Percentiles rank a stretch among this genome's conserved stretches.
Conservation (phyloP, 768 basidiomycete genomes). For the Chiua virens region DNA sequence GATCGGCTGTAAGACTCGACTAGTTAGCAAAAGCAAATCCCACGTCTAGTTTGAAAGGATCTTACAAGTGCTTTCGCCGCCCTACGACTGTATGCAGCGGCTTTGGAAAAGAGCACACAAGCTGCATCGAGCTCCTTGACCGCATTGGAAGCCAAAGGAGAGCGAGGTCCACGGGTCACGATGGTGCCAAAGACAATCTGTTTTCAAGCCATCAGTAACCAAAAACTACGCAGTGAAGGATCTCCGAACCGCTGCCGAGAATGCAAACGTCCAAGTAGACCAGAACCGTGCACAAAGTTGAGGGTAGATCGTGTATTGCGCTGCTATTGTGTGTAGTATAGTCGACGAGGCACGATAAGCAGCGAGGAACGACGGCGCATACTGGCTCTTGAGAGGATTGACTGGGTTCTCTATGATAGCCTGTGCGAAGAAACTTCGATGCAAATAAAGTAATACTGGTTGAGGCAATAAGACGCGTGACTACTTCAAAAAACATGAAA, state of each 20-base stretch:
- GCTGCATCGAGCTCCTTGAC: constrained; percentile 71
- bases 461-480: constrained; percentile 5
- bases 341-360: constrained; percentile 58
- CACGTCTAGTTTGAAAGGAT: background rate
- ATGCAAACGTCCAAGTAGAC: constrained; percentile 62
- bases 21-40: constrained; percentile 1
- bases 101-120: constrained; percentile 63
- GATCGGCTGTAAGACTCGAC: constrained; percentile 42
- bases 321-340: constrained; percentile 50
- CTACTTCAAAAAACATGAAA: background rate
- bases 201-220: constrained; percentile 1
- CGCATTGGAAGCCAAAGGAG: constrained; percentile 64
- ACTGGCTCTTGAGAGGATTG: constrained; percentile 65
- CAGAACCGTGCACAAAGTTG: constrained; percentile 55
- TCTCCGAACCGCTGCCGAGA: constrained; percentile 49
- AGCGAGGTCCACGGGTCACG: constrained; percentile 70
- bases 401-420: constrained; percentile 66
- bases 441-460: constrained; percentile 60
- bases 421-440: constrained; percentile 69
- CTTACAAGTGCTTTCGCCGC: constrained; percentile 66
- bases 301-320: constrained; percentile 49
- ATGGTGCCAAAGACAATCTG: constrained; percentile 81
- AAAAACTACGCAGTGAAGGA: background rate
- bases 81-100: constrained; percentile 55
- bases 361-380: constrained; percentile 64